Base-by-base conservation (phyloP, 495 filamentous ascomycete species). In the Neurospora sp. region DNA sequence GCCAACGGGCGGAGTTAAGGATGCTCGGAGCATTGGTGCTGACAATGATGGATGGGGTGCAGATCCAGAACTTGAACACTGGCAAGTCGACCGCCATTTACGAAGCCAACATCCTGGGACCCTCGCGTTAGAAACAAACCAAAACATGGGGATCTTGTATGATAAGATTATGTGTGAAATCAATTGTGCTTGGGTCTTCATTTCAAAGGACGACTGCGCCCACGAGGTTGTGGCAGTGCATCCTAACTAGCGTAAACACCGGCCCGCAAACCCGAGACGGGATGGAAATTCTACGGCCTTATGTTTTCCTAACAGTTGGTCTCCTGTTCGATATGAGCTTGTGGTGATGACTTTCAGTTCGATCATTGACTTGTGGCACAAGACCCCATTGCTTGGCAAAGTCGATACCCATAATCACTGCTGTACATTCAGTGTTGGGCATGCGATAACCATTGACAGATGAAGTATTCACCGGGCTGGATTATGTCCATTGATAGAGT, bases 1-100 rank as follows among this genome's bases (percentile, higher is more conserved):
- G 18, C 35, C 5, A 41, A 11, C 16, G 59, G 38, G 39, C 38
- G 16, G 16, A 39, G 20, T 31, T 27, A 3, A 11, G 20, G 20
- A 4, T 68, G 5, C 22, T 27, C 18, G 27, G 10, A 41, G 18
- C 40, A 6, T 18, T 42, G 65, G 22, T 44, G 38, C 69, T 74
- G 9, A 74, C 69, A 14, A 22, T 0, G 22, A 22, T 53, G 46
- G 20, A 22, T 53, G 20, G 20, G 46, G 5, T 68, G 39, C 38
- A 84, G 83, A 83, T 85, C 68, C 71, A 80, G 71, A 85, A 85
- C 48, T 72, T 77, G 38, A 83, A 83, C 74, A 84, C 83, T 0
- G 83, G 83, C 37, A 85, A 83, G 75, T 39, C 75, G 61, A 80
- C 81, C 1, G 76, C 81, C 69, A 71, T 85, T 14, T 82, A 83